A percentile compares a stretch with the other conserved stretches of the same genome.
phyloP scores from a whole-genome alignment of 495 filamentous ascomycete genomes.

The Aspergillus ellipticus region DNA sequence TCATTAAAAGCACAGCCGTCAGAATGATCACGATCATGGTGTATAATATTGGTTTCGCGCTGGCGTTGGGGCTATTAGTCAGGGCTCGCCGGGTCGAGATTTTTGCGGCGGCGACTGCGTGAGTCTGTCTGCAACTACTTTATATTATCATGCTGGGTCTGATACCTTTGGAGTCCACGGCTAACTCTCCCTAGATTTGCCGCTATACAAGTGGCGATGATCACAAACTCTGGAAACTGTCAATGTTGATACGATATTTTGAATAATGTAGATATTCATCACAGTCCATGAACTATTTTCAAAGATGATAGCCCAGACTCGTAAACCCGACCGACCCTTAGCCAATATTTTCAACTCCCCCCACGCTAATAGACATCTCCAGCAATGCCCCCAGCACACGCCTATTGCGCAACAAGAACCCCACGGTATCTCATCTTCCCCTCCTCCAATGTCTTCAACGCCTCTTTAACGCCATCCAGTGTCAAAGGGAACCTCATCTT shows the following conservation, averaged over 20 bases:
- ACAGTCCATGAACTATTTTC: too few relatives aligned
- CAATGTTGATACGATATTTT: neutral
- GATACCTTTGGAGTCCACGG: neutral
- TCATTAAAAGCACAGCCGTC: conserved; percentile 15
- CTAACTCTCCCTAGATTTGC: conserved; percentile 14
- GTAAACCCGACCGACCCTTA: too few relatives aligned
- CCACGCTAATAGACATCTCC: too few relatives aligned
- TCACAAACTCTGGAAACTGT: neutral
- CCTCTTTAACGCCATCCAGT: conserved; percentile 48
- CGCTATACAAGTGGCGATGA: conserved; percentile 15
- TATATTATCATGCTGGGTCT: too few relatives aligned
- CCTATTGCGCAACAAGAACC: conserved; percentile 33
- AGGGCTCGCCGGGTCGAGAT: conserved; percentile 26
- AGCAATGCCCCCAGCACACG: neutral
- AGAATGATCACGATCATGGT: conserved; percentile 27
- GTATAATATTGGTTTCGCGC: conserved; percentile 27
- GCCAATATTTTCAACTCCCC: too few relatives aligned
- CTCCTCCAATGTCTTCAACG: conserved; percentile 47
- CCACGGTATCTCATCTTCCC: conserved; percentile 61
- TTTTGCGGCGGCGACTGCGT: conserved; percentile 31
- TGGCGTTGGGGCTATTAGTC: conserved; percentile 25
- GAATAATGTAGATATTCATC: too few relatives aligned
- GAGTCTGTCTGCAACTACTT: conserved; percentile 2
- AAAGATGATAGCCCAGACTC: too few relatives aligned
- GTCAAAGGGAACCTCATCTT: conserved; percentile 55